These are phyloP conservation scores for Dovyalis caffra DNA, from an alignment of 345 rosid species.

Conservation along the genomic window DNA sequence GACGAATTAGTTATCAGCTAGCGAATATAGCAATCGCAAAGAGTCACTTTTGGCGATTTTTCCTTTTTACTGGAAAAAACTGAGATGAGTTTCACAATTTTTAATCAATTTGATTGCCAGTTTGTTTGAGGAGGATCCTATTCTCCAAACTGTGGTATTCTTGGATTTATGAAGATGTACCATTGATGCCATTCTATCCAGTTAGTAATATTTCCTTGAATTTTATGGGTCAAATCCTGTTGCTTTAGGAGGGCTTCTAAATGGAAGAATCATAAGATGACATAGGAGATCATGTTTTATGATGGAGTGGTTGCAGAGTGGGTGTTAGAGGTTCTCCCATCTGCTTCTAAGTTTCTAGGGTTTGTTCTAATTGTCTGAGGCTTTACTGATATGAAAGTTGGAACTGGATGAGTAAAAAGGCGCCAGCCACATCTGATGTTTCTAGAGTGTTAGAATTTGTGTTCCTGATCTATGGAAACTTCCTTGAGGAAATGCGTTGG, in stretches of 20 bases:
- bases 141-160: neutral
- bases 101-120: neutral
- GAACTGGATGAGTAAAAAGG: neutral
- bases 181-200: neutral
- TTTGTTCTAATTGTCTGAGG: neutral
- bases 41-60: neutral
- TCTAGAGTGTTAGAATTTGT: neutral
- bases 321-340: neutral
- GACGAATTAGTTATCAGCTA: neutral
- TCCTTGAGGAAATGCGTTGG: too few relatives aligned
- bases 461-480: neutral
- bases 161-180: neutral
- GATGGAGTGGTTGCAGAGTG: neutral
- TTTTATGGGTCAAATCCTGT: neutral
- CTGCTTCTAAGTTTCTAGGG: neutral
- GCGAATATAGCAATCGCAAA: neutral
- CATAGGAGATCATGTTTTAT: neutral
- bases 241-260: neutral
- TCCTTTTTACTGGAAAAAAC: neutral
- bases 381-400: neutral
- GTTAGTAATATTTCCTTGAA: neutral
- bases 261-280: neutral
- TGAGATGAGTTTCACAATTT: neutral
- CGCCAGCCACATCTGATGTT: neutral
- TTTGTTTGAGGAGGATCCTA: neutral